Evolutionary conservation across 305 asterid species (phyloP).

Genomic region (Ilex paraguariensis): DNA sequence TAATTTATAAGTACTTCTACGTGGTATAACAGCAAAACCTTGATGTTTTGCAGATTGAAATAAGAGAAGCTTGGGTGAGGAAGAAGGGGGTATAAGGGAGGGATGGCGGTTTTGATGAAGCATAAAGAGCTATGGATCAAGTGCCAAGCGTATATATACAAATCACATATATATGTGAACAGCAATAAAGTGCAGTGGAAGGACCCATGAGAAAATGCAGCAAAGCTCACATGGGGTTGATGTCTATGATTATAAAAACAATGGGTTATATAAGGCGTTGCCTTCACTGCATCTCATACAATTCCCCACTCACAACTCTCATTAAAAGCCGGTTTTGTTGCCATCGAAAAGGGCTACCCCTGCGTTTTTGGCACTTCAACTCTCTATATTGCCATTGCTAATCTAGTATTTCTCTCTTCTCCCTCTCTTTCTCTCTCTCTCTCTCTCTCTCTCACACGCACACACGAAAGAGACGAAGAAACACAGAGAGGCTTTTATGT

Average conservation of each 20-base stretch:
- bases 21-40: background rate
- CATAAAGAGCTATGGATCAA: constrained; percentile 16
- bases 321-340: constrained; percentile 40
- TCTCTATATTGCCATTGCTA: constrained; percentile 1
- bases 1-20: no score
- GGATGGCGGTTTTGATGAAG: constrained; percentile 7
- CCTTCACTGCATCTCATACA: constrained; percentile 40
- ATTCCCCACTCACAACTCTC: constrained; percentile 14
- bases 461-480: background rate
- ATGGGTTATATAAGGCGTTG: constrained; percentile 22
- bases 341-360: constrained; percentile 41
- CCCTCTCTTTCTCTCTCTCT: background rate
- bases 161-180: constrained; percentile 1
- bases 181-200: constrained; percentile 32
- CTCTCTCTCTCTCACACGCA: background rate
- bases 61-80: background rate
- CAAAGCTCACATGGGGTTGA: constrained; percentile 79
- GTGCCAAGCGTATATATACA: constrained; percentile 20
- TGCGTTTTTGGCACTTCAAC: constrained; percentile 34
- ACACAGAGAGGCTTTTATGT: background rate
- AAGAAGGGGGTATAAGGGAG: background rate
- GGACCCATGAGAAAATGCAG: constrained; percentile 55
- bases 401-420: constrained; percentile 2
- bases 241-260: constrained; percentile 4
- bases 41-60: background rate